These are phyloP conservation scores for Phytophthora fragariaefolia DNA, from an alignment of 352 stramenopile genomes.

Conservation along the genomic window DNA sequence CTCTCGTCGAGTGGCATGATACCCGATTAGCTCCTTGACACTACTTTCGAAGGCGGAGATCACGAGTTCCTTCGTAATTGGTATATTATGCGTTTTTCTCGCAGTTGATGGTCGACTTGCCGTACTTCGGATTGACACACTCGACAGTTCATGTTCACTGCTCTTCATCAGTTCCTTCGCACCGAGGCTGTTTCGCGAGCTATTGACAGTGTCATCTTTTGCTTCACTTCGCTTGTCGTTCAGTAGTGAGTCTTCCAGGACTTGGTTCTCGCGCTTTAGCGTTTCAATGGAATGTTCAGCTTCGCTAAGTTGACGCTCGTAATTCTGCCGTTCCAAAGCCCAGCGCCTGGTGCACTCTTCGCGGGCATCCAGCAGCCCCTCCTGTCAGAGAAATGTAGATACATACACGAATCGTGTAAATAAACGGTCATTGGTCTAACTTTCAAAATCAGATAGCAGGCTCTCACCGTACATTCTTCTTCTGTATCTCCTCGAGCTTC, in stretches of 20 bases:
- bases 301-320: constrained; percentile 67
- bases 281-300: constrained; percentile 67
- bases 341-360: constrained; percentile 72
- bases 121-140: constrained; percentile 17
- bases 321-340: constrained; percentile 74
- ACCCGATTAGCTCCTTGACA: constrained; percentile 62
- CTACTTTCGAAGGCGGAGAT: constrained; percentile 56
- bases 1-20: constrained; percentile 59
- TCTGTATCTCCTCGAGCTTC: constrained; percentile 76
- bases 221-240: constrained; percentile 39
- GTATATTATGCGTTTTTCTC: constrained; percentile 4
- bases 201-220: constrained; percentile 3
- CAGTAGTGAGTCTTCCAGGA: constrained; percentile 63
- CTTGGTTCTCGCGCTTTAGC: constrained; percentile 62
- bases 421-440: neutral
- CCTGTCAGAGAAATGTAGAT: constrained; percentile 33
- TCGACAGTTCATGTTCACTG: constrained; percentile 4
- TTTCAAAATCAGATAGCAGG: neutral
- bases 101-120: constrained; percentile 13
- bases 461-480: constrained; percentile 74
- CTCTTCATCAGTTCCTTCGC: constrained; percentile 19
- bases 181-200: neutral
- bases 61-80: constrained; percentile 23
- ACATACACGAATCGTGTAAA: constrained; percentile 1
- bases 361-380: constrained; percentile 60